phyloP scores from a whole-genome alignment of 257 asterid species.

The Solanum sitiens region DNA sequence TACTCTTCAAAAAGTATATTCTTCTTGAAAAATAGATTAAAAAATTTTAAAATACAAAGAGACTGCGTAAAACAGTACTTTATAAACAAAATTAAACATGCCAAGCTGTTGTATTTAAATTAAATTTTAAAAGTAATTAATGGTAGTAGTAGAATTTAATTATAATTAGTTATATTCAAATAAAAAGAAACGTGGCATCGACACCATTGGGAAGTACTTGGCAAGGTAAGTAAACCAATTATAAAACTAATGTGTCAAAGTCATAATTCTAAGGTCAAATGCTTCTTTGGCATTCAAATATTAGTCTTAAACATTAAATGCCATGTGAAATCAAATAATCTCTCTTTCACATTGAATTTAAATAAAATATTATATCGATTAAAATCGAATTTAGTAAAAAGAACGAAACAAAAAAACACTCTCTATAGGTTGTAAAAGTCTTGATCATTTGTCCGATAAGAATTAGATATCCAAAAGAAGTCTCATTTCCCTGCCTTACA shows the following conservation, averaged over 20 bases:
- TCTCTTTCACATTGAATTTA: neutral
- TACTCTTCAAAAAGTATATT: neutral
- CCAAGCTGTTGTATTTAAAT: neutral
- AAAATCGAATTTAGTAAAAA: no score
- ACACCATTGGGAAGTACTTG: neutral
- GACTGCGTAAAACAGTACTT: neutral
- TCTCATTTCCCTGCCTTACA: no score
- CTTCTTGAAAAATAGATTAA: neutral
- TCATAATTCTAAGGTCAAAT: neutral
- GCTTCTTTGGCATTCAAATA: neutral
- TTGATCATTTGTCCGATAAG: neutral
- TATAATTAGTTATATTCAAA: neutral
- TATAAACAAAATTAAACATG: neutral
- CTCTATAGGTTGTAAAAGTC: neutral
- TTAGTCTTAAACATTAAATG: neutral
- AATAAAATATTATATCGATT: no score
- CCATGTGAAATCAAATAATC: neutral
- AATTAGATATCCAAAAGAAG: no score
- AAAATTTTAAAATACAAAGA: neutral
- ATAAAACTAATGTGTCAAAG: neutral
- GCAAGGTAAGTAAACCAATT: neutral
- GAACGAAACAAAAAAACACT: no score
- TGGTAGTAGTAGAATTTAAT: neutral
- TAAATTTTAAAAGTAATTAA: neutral
- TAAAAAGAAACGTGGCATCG: neutral